These are phyloP conservation scores for Dichotomopilus funicola DNA, from an alignment of 2,329 filamentous ascomycete genomes.

Conservation along the genomic window DNA sequence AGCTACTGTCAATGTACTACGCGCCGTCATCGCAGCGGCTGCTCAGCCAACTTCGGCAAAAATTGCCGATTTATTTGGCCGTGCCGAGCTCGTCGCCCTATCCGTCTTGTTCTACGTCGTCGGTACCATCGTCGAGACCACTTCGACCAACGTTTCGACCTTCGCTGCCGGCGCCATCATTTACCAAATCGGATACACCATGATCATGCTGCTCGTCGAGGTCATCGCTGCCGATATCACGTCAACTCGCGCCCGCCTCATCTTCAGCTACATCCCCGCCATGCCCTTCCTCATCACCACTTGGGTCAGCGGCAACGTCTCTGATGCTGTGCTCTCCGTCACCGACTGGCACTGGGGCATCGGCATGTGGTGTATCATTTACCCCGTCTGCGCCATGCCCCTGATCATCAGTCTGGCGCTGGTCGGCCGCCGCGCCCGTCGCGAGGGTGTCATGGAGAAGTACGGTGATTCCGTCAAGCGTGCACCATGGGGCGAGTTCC, in stretches of 20 bases:
- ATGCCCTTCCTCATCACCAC: conserved; percentile 57
- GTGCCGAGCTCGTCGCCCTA: conserved; percentile 50
- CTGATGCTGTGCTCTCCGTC: conserved; percentile 38
- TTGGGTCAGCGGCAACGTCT: conserved; percentile 56
- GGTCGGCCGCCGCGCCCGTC: conserved; percentile 46
- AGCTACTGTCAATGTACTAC: conserved; percentile 51
- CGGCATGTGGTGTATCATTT: conserved; percentile 60
- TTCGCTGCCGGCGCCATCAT: conserved; percentile 54
- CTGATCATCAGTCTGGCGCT: conserved; percentile 47
- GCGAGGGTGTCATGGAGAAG: conserved; percentile 38
- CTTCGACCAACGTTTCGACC: conserved; percentile 39
- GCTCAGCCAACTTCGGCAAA: conserved; percentile 52
- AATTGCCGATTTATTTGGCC: conserved; percentile 58
- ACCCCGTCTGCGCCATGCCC: conserved; percentile 50
- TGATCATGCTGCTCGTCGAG: conserved; percentile 54
- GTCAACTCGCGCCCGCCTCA: conserved; percentile 53
- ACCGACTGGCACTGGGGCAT: conserved; percentile 57
- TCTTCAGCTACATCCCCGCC: conserved; percentile 59
- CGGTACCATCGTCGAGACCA: conserved; percentile 52
- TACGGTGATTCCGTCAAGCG: conserved; percentile 30
- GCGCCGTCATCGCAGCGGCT: conserved; percentile 53
- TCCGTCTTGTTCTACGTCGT: conserved; percentile 56
- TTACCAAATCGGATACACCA: conserved; percentile 59
- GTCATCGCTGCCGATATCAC: conserved; percentile 60
- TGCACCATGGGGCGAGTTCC: conserved; percentile 29